Evolutionary conservation across 306 rosid species (phyloP).

Genomic region (Arachis stenosperma): DNA sequence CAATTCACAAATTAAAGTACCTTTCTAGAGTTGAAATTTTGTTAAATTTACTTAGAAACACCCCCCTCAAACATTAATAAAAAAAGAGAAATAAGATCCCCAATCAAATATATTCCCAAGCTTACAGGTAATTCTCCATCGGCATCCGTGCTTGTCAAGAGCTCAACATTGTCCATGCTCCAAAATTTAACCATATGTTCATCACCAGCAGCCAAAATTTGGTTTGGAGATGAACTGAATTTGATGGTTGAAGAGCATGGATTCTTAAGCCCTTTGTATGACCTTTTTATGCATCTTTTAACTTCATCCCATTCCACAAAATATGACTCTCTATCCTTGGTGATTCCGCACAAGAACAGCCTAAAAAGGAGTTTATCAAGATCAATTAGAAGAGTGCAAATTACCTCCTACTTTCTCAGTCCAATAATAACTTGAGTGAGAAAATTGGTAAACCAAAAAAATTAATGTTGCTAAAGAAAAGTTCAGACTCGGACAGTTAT

Average conservation of each 20-base stretch:
- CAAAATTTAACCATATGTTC: constrained; percentile 47
- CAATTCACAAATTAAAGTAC: constrained; percentile 2
- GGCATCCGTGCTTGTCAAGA: constrained; percentile 29
- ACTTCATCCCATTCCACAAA: constrained; percentile 55
- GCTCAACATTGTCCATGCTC: constrained; percentile 51
- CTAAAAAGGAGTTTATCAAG: constrained; percentile 32
- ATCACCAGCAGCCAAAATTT: constrained; percentile 53
- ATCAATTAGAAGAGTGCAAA: constrained; percentile 1
- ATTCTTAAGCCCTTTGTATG: constrained; percentile 46
- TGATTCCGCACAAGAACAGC: constrained; percentile 51
- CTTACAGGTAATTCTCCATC: constrained; percentile 31
- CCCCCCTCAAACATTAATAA: too few species aligned
- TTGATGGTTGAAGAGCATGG: constrained; percentile 33
- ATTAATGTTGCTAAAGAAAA: too few species aligned
- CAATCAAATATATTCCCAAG: neutral
- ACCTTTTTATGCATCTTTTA: constrained; percentile 40
- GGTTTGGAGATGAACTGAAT: constrained; percentile 43
- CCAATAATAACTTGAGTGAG: too few species aligned
- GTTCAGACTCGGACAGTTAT: too few species aligned
- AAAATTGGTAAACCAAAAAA: too few species aligned
- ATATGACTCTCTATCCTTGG: constrained; percentile 46
- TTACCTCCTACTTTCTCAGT: neutral
- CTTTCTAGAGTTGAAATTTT: constrained; percentile 8
- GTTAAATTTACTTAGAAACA: neutral
- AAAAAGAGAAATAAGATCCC: neutral